Conservation (phyloP, 2,329 filamentous ascomycete species). For the Ophiostoma perfectum region DNA sequence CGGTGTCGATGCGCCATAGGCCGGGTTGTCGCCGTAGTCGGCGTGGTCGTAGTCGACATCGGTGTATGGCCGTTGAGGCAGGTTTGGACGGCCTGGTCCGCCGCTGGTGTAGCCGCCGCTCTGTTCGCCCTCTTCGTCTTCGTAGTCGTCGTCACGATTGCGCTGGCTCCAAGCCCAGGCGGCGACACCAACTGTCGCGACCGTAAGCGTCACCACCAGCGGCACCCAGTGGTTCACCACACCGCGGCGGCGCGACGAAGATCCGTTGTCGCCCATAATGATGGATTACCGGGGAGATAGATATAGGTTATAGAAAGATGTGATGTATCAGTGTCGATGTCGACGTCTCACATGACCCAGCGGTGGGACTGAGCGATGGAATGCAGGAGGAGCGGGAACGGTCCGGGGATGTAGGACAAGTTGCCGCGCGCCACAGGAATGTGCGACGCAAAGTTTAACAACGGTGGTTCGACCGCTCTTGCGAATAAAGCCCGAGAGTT, state of each 20-base stretch:
- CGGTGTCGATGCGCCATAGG: constrained; percentile 40
- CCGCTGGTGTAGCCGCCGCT: constrained; percentile 30
- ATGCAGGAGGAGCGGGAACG: neutral
- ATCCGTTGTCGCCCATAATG: constrained; percentile 38
- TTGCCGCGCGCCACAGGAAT: neutral
- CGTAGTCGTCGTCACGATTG: constrained; percentile 63
- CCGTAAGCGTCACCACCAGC: constrained; percentile 75
- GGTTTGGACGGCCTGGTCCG: constrained; percentile 21
- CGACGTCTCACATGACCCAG: constrained; percentile 8
- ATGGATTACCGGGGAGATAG: neutral
- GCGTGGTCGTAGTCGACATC: constrained; percentile 33
- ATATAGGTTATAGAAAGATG: neutral
- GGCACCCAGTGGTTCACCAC: constrained; percentile 84
- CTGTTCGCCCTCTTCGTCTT: constrained; percentile 54
- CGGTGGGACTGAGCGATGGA: neutral
- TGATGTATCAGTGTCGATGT: neutral
- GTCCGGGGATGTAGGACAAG: neutral
- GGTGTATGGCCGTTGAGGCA: constrained; percentile 38
- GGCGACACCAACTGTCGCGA: constrained; percentile 78
- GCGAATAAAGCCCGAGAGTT: too few relatives aligned
- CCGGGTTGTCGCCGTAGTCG: constrained; percentile 47
- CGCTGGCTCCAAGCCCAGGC: constrained; percentile 95
- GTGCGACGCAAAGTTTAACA: neutral
- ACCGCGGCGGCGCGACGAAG: constrained; percentile 56
- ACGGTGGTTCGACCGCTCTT: neutral